Evolutionary conservation across 2,329 filamentous ascomycete genomes (phyloP), one percentile per base, ranked within the genome.

Genomic region (Fusarium napiforme): DNA sequence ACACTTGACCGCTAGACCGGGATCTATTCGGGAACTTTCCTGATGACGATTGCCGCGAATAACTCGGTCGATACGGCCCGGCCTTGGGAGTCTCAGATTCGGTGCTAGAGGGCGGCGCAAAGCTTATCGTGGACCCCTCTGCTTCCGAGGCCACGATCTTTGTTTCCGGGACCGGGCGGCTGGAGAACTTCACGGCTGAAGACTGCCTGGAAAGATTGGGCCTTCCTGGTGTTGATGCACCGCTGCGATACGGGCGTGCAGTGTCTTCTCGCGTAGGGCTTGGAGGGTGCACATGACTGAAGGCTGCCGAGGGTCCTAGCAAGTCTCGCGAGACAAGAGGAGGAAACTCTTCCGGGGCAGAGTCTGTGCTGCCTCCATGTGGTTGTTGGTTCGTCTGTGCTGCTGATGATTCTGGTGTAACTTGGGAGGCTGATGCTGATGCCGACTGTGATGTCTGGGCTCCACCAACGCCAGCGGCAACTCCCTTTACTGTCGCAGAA

Each of bases 131-230:
- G 2, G 88, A 84, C 2, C 77, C 78, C 2, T 88, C 89, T 64
- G 92, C 93, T 67, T 93, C 89, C 14, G 67, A 71, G 2, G 85
- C 84, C 7, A 89, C 89, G 28, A 94, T 87, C 68, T 87, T 88
- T 4, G 93, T 91, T 72, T 92, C 89, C 0, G 93, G 93, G 2
- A 93, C 90, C 0, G 93, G 90, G 10, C 89, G 90, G 57, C 92
- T 95, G 1, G 91, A 92, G 79, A 96, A 96, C 42, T 89, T 89
- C 49, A 88, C 83, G 4, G 87, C 77, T 2, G 84, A 90, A 28
- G 87, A 84, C 60, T 89, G 86, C 9, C 87, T 83, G 4, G 88
- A 87, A 14, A 88, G 81, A 19, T 82, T 81, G 11, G 88, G 89
- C 36, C 86, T 84, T 57, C 72, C 77, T 50, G 78, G 71, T 45